These are phyloP conservation scores for Phtheirospermum japonicum DNA, from an alignment of 257 asterid genomes.

Conservation along the genomic window DNA sequence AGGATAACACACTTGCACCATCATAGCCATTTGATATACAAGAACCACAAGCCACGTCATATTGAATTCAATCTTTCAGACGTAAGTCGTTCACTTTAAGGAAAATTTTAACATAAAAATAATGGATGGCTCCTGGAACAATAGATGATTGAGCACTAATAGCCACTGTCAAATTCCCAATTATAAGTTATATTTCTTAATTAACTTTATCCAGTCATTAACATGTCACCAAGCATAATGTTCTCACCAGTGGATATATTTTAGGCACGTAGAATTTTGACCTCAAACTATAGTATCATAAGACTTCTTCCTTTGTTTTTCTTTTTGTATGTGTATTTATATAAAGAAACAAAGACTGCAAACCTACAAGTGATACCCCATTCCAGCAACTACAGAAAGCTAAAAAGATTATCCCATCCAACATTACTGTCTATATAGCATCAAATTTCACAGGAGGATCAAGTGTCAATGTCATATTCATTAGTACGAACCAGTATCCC, in stretches of 20 bases:
- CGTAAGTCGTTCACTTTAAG: neutral
- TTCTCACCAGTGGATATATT: constrained; percentile 6
- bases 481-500: constrained; percentile 76
- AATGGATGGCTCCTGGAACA: neutral
- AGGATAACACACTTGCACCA: constrained; percentile 18
- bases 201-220: neutral
- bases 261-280: neutral
- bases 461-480: neutral
- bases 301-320: no score
- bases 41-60: constrained; percentile 9
- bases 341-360: no score
- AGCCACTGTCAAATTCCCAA: constrained; percentile 3
- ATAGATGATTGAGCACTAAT: constrained; percentile 16
- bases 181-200: constrained; percentile 7
- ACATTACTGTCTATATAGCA: neutral
- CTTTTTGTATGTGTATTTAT: no score
- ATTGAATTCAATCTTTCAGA: neutral
- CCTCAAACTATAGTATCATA: neutral
- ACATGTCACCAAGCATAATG: constrained; percentile 13
- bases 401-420: neutral
- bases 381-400: neutral
- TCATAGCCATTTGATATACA: constrained; percentile 3
- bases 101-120: neutral
- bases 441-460: neutral
- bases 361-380: neutral